Base-by-base conservation (phyloP, 148 eudicot genomes). In the Dianthus caryophyllus region DNA sequence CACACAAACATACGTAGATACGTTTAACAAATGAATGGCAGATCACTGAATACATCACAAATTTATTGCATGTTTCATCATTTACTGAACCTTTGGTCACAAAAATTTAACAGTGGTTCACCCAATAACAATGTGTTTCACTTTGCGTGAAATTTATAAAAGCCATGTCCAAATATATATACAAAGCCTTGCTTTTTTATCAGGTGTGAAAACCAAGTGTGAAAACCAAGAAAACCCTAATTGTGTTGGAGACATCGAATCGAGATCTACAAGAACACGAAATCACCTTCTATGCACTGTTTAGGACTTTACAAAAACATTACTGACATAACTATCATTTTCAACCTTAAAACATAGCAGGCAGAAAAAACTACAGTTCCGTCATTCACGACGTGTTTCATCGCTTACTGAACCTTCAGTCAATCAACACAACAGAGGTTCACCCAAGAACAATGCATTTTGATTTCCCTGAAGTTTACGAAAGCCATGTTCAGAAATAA, bases 151-250 rank as follows among this genome's bases (percentile, higher is more conserved):
- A 16, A 53, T 58, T 67, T 69, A 78, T 57, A 48, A 73, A 57
- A 70, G 74, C 65, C 36, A 75, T 3, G 21, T 75, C 58, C 78
- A 81, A 72, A 76, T 43, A 75, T 61, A 71, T 61, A 21, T 78
- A 78, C 44, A 69, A 78, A 72, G 33, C 82, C 50, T 84, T 82
- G 88, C 84, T 83, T 84, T 84, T 82, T 69, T 69, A 84, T 72
- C 88, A 84, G 84, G 86, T 79, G 74, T 29, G 5, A 0, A 2
- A 1, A 9, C 9, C 20, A 12, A 27, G 18, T n/a, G n/a, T n/a
- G 22, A 65, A 26, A 24, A 67, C 4, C 11, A 51, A 12, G 21
- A 15, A 53, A 1, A 12, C 29, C 29, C 0, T 22, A 53, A 51
- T 0, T 20, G 7, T 18, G n/a, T n/a, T n/a, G n/a, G n/a, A n/a